Evolutionary conservation across 2,329 filamentous ascomycete genomes (phyloP), one percentile per base, ranked within the genome.

Genomic region (Drechslerella dactyloides): DNA sequence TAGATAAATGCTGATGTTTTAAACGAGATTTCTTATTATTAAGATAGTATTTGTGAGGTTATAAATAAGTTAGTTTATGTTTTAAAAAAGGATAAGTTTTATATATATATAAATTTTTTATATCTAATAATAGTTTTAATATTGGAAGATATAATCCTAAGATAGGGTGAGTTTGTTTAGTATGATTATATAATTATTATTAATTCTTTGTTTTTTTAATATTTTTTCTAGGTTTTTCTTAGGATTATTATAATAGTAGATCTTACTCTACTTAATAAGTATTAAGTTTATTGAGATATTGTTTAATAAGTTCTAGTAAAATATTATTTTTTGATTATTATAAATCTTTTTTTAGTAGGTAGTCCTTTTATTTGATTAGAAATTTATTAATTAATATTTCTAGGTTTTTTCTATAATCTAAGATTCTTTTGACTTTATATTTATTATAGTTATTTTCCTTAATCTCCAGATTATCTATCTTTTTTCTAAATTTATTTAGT

Each of bases 1-100:
- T 4, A 21, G 13, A 21, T 21, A 30, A 40, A 35, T 35, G 7
- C n/a, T 15, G 5, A 37, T 40, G 11, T 21, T 56, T n/a, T 56
- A 35, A 35, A 33, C 17, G 15, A 33, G 15, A 56, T 24, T 37
- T 35, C 33, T 17, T 7, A 35, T 35, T 56, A 17, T 35, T 17
- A 56, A 33, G 33, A 37, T 21, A 27, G 17, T 56, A 35, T 30
- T n/a, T n/a, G 4, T 56, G 35, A 35, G 35, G 7, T 56, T 56
- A n/a, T 30, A 56, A 35, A 35, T n/a, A 56, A 56, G 24, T 21
- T 37, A 37, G 6, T 24, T 37, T 33, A 21, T 35, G 35, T 56
- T 56, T 33, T 24, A 56, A 17, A 56, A 35, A 30, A 15, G 4
- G 15, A 17, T 37, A 56, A 35, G 35, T 35, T n/a, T 30, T 35